phyloP scores from a whole-genome alignment of 106 monocot species.

The Ottelia alismoides region DNA sequence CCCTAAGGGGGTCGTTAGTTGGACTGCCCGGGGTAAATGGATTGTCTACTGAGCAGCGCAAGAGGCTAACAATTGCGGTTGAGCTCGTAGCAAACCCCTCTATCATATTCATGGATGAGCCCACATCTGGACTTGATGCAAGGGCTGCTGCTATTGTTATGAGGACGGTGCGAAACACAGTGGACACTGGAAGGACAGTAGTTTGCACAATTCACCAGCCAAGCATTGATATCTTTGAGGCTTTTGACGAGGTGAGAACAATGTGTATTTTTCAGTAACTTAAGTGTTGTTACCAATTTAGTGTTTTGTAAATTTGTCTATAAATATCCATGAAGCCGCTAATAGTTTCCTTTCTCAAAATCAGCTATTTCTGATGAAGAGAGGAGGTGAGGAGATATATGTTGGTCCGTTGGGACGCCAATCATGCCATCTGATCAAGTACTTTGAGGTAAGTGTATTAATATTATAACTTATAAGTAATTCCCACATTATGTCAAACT shows the following conservation, averaged over 20 bases:
- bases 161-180: conserved; percentile 53
- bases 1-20: conserved; percentile 29
- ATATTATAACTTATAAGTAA: neutral
- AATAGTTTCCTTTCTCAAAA: neutral
- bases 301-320: too few species aligned
- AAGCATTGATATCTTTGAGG: conserved; percentile 47
- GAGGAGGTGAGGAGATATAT: conserved; percentile 60
- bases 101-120: conserved; percentile 65
- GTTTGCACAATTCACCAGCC: conserved; percentile 66
- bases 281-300: neutral
- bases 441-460: conserved; percentile 59
- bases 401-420: conserved; percentile 48
- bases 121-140: conserved; percentile 56
- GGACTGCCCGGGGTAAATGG: conserved; percentile 48
- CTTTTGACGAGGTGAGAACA: conserved; percentile 66
- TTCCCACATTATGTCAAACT: too few species aligned
- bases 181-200: conserved; percentile 55
- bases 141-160: conserved; percentile 60
- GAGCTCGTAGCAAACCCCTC: conserved; percentile 59
- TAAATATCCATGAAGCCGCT: too few species aligned
- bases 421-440: conserved; percentile 43
- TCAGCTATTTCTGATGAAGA: conserved; percentile 18
- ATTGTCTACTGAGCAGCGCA: conserved; percentile 50
- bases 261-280: too few species aligned
- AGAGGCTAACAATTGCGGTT: conserved; percentile 53